Evolutionary conservation across 1,284 basidiomycete species (phyloP), one percentile per base, ranked within the genome.

Genomic region (Ceratobasidium sp.): DNA sequence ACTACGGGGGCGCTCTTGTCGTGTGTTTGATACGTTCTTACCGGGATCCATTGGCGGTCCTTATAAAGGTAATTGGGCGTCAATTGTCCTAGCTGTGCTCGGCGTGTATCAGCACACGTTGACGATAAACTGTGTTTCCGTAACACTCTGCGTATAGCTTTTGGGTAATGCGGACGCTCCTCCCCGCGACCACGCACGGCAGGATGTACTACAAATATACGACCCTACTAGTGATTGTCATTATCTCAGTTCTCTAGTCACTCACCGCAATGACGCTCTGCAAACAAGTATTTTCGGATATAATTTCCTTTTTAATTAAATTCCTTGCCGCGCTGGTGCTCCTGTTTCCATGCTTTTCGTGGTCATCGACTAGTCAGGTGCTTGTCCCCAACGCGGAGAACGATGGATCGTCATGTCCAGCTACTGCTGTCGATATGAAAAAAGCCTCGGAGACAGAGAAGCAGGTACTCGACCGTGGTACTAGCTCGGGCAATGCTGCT

Each of bases 181-280:
- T 55, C 54, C n/a, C 54, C 23, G n/a, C 54, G 27, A 23, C 10
- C 54, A 55, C n/a, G n/a, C 38, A 41, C 54, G 20, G n/a, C 54
- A 55, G 54, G 54, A 55, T 55, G 54, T 55, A 27, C n/a, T 55
- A 55, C 54, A 55, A 55, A 55, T 55, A 27, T 55, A 27, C 54
- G 54, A 55, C 54, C 23, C n/a, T 55, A 55, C 4, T 55, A 23
- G 54, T 55, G 10, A 23, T 27, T 6, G n/a, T 30, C 27, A 55
- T 27, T 27, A n/a, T 6, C 54, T 55, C 54, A 55, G 54, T 55
- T 55, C 23, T 12, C 54, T 55, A 27, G 54, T 55, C 54, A 27
- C 23, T 55, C 23, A 6, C 23, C 27, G n/a, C n/a, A 27, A 55
- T 55, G n/a, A 6, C 23, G 6, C 54, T 27, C 23, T 20, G 23